Evolutionary conservation across 1,139 yeast genomes (phyloP), one percentile per base, ranked within the genome.

Genomic region (Yamadazyma buinensis): DNA sequence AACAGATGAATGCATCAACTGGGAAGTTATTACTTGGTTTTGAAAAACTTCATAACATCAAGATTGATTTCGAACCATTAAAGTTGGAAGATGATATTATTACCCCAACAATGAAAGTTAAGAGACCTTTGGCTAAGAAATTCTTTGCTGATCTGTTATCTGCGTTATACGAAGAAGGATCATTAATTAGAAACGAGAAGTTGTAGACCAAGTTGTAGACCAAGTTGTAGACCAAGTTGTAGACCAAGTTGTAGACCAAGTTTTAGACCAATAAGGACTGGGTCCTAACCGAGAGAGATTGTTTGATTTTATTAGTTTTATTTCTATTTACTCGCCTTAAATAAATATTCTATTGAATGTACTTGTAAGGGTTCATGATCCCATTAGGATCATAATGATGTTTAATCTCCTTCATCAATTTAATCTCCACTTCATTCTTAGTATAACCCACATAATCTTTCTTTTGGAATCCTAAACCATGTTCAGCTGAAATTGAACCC

Each of bases 391-490:
- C 97, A 54, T 78, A 88, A 46, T 76, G 80, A n/a, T 67, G 50
- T 63, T 90, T 90, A 49, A 90, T 63, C 27, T 76, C 77, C 54
- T 82, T 83, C 72, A 92, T 88, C 64, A 86, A 57, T 29, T 66
- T 57, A 41, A 92, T 75, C 57, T 86, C 88, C 32, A 65, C 64
- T 7, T 72, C 77, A 45, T 77, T 76, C 68, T 88, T 90, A 43
- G 95, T 76, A 65, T 90, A 90, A 9, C 82, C 82, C 47, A 90
- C 74, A 57, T 84, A 92, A 54, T 84, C 83, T 49, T 84, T 85
- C 81, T 92, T 92, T 54, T 90, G 96, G 75, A 92, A 85, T 1
- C 98, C 98, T 41, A 92, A 71, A 4, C 98, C 98, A 58, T 92
- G 98, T 60, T 92, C 98, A 28, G 97, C 98, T 40, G 95, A 84